Conservation (phyloP, 2,329 filamentous ascomycete species). For the Thelonectria blattea region DNA sequence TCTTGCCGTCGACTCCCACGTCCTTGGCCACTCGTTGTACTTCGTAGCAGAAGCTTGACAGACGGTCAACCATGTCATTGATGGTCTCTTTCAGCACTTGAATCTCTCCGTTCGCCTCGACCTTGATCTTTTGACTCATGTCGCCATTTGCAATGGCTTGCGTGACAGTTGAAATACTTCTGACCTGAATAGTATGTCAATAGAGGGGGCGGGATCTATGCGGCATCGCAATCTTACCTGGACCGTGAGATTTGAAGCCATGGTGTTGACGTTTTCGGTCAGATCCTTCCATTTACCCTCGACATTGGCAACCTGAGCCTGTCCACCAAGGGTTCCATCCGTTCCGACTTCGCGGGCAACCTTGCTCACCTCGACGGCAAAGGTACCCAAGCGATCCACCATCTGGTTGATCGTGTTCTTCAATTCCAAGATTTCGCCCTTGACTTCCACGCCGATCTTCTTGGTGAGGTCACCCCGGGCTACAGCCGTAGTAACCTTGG, state of each 20-base stretch:
- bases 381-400: slow-evolving; percentile 95
- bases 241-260: slow-evolving; percentile 71
- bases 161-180: slow-evolving; percentile 91
- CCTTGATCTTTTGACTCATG: slow-evolving; percentile 94
- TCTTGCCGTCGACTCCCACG: slow-evolving; percentile 96
- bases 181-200: slow-evolving; percentile 60
- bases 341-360: slow-evolving; percentile 96
- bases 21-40: slow-evolving; percentile 95
- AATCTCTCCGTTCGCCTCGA: slow-evolving; percentile 94
- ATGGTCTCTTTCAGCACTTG: slow-evolving; percentile 93
- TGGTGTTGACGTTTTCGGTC: slow-evolving; percentile 86
- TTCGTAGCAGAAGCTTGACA: slow-evolving; percentile 95
- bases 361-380: slow-evolving; percentile 95
- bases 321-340: slow-evolving; percentile 90
- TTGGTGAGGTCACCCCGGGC: slow-evolving; percentile 92
- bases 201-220: background rate
- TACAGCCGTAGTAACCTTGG: slow-evolving; percentile 93
- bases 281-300: slow-evolving; percentile 98
- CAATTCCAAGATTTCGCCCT: slow-evolving; percentile 91
- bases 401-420: slow-evolving; percentile 99
- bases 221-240: slow-evolving; percentile 53
- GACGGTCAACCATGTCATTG: slow-evolving; percentile 96
- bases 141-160: slow-evolving; percentile 95
- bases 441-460: slow-evolving; percentile 93
- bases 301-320: slow-evolving; percentile 92